A percentile compares a stretch with the other conserved stretches of the same genome.
These are phyloP conservation scores for Anisodus tanguticus DNA, from an alignment of 257 asterid species.

Conservation along the genomic window DNA sequence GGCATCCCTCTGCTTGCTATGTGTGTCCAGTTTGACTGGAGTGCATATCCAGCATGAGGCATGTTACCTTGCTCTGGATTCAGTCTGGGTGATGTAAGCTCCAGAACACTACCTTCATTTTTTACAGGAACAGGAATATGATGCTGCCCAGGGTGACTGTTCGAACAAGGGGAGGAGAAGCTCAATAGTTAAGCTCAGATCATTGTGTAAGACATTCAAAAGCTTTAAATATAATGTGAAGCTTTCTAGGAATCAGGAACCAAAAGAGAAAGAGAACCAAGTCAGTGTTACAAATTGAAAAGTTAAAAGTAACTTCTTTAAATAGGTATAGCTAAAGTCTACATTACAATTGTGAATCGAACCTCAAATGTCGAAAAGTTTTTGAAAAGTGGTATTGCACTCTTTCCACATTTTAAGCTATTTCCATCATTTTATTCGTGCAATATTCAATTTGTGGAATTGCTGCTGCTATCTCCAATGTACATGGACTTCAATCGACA, in stretches of 20 bases:
- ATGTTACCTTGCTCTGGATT: constrained; percentile 64
- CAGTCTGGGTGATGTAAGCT: constrained; percentile 74
- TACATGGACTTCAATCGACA: neutral
- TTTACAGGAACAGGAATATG: constrained; percentile 50
- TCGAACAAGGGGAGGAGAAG: constrained; percentile 34
- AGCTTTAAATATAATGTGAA: neutral
- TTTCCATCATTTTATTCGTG: neutral
- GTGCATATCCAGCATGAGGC: constrained; percentile 53
- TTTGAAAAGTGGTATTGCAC: neutral
- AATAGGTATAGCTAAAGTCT: neutral
- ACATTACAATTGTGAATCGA: neutral
- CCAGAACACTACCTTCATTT: constrained; percentile 54
- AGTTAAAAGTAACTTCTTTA: neutral
- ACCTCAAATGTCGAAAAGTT: neutral
- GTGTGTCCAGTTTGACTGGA: constrained; percentile 67
- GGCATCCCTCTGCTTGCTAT: constrained; percentile 48
- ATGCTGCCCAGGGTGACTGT: constrained; percentile 61
- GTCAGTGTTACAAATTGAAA: neutral
- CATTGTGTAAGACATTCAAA: neutral
- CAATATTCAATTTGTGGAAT: neutral
- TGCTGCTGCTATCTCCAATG: neutral
- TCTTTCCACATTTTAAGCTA: too few relatives aligned
- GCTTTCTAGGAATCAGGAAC: neutral
- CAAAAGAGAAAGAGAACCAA: neutral
- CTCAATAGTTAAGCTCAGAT: constrained; percentile 34